Percentiles rank a stretch among this genome's conserved stretches.
phyloP scores from a whole-genome alignment of 129 eudicot genomes.

The Centaurea solstitialis region DNA sequence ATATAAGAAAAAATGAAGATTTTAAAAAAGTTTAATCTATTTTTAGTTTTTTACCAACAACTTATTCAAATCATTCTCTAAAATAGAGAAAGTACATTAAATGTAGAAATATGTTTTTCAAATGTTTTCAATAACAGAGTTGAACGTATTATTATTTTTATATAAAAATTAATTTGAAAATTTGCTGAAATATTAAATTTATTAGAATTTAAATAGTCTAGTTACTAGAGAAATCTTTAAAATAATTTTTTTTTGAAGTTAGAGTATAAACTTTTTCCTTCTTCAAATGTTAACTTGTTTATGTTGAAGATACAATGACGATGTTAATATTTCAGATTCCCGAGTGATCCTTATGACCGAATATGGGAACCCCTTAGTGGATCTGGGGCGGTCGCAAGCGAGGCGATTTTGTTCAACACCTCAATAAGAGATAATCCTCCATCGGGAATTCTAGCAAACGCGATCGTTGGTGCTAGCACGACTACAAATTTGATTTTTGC shows the following conservation, averaged over 20 bases:
- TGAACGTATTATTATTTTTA: neutral
- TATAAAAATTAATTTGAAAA: no score
- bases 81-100: neutral
- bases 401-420: slow-evolving; percentile 1
- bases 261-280: neutral
- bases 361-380: slow-evolving; percentile 20
- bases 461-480: slow-evolving; percentile 16
- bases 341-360: slow-evolving; percentile 34
- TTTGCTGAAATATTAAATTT: neutral
- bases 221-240: no score
- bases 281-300: no score
- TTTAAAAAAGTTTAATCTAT: no score
- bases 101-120: neutral
- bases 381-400: neutral
- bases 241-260: no score
- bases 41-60: neutral
- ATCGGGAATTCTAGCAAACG: slow-evolving; percentile 11
- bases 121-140: no score
- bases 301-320: neutral
- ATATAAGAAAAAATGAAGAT: neutral
- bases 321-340: slow-evolving; percentile 14
- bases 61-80: neutral
- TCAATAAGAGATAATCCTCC: slow-evolving; percentile 29
- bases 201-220: no score
- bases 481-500: slow-evolving; percentile 12